Evolutionary conservation across 2,329 filamentous ascomycete species (phyloP), one percentile per base, ranked within the genome.

Genomic region (Exophiala sp.): DNA sequence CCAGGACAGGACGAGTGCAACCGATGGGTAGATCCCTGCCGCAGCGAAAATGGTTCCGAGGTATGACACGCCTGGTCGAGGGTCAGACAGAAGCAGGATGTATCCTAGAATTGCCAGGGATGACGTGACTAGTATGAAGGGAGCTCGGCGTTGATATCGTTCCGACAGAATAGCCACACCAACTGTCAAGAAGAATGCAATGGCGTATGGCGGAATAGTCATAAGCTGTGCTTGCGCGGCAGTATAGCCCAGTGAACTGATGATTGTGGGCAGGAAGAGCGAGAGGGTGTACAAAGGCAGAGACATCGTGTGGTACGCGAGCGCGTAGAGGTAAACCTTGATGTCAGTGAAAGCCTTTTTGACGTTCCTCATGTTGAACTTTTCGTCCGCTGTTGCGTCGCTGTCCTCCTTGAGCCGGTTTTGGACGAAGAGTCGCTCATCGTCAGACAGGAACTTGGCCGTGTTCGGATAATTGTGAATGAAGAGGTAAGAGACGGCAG

Each of bases 261-360:
- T 74, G 38, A 75, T 75, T 0, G 69, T 71, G 1, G 73, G 73
- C 51, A 75, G 48, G 47, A 72, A 72, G 5, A 69, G 65, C 4
- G 69, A 71, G 20, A 72, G 57, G 0, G 72, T 73, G 54, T 74
- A 74, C 16, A 63, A 21, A 70, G 69, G 83, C 76, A 91, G 68
- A 52, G 82, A 86, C 76, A 89, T 83, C 4, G 85, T 88, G 65
- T 90, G 86, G 62, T 88, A 89, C 0, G 78, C 81, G 0, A 88
- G 66, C 0, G 85, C 84, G 60, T 91, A 91, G 0, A 91, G 75
- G 84, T 83, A 89, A 63, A 84, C 84, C 65, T 85, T 89, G 1
- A 81, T 80, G 62, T 91, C 85, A 11, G 76, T 80, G 38, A 89
- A 67, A 0, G 87, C 87, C 14, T 80, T 74, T 20, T 69, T 52